A percentile compares a stretch with the other conserved stretches of the same genome.
These are phyloP conservation scores for Rhodotorula sp. DNA, from an alignment of 1,284 basidiomycete genomes.

Conservation along the genomic window DNA sequence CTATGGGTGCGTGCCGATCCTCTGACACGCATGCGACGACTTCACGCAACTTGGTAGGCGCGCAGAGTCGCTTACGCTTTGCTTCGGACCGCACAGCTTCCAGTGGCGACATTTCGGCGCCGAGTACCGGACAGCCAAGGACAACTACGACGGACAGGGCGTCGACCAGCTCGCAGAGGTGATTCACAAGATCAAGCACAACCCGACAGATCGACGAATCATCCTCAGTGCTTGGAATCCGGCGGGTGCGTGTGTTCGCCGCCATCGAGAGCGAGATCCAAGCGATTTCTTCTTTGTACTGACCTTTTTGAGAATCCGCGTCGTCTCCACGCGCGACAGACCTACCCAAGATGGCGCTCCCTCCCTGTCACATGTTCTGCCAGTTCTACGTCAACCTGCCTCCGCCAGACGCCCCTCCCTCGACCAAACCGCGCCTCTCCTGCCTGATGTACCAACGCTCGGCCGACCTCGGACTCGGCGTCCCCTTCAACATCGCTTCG, in stretches of 20 bases:
- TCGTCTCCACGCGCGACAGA: slow-evolving; percentile 55
- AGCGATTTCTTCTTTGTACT: neutral
- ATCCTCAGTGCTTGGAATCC: slow-evolving; percentile 97
- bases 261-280: neutral
- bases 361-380: slow-evolving; percentile 97
- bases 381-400: slow-evolving; percentile 96
- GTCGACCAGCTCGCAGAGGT: slow-evolving; percentile 90
- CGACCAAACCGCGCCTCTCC: slow-evolving; percentile 57
- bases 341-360: slow-evolving; percentile 89
- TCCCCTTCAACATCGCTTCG: slow-evolving; percentile 98
- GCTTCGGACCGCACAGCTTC: slow-evolving; percentile 53
- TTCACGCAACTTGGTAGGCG: neutral
- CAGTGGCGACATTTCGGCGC: slow-evolving; percentile 99
- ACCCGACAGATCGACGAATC: slow-evolving; percentile 94
- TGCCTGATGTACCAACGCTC: slow-evolving; percentile 99
- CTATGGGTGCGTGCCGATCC: slow-evolving; percentile 60
- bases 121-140: slow-evolving; percentile 62
- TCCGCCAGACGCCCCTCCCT: slow-evolving; percentile 56
- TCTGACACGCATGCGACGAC: neutral
- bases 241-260: slow-evolving; percentile 59
- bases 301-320: slow-evolving; percentile 39
- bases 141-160: slow-evolving; percentile 79
- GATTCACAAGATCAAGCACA: slow-evolving; percentile 84
- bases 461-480: slow-evolving; percentile 91
- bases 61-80: neutral